phyloP scores from a whole-genome alignment of 208 protist genomes.

The Leishmania lainsoni region DNA sequence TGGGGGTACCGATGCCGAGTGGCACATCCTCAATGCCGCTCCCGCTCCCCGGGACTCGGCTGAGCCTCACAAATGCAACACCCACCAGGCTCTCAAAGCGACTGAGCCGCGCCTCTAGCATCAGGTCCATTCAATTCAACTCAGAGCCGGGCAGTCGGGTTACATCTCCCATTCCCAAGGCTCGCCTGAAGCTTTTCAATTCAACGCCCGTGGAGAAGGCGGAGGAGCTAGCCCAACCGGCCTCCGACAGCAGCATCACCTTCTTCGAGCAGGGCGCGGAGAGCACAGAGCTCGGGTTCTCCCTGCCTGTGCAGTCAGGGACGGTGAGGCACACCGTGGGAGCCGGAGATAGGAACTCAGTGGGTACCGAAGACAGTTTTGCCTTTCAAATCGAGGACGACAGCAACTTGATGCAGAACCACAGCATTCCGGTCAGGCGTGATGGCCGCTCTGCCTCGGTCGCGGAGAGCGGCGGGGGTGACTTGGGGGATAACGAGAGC shows the following conservation, averaged over 20 bases:
- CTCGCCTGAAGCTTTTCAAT: not conserved
- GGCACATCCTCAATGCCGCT: not conserved
- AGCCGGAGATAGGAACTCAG: not conserved
- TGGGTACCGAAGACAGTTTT: slow-evolving; percentile 28
- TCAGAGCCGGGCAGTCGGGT: slow-evolving; percentile 20
- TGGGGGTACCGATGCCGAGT: slow-evolving; percentile 3
- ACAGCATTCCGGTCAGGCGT: not conserved
- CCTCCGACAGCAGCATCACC: slow-evolving; percentile 36
- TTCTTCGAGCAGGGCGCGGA: slow-evolving; percentile 27
- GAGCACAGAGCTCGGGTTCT: not conserved
- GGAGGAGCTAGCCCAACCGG: not conserved
- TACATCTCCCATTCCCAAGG: not conserved
- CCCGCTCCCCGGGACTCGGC: not conserved
- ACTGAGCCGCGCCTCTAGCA: slow-evolving; percentile 9
- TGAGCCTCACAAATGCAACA: not conserved
- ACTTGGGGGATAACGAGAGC: slow-evolving; percentile 40
- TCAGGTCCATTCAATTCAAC: slow-evolving; percentile 26
- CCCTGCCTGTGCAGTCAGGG: not conserved
- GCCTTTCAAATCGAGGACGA: slow-evolving; percentile 32
- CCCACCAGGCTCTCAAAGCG: not conserved
- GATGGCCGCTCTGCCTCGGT: not conserved
- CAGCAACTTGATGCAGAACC: not conserved
- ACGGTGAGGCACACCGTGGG: not conserved
- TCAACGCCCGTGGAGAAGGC: slow-evolving; percentile 18
- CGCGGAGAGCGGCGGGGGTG: slow-evolving; percentile 2